A percentile compares a stretch with the other conserved stretches of the same genome.
phyloP scores from a whole-genome alignment of 257 asterid species.

The Solanum clarkiae region DNA sequence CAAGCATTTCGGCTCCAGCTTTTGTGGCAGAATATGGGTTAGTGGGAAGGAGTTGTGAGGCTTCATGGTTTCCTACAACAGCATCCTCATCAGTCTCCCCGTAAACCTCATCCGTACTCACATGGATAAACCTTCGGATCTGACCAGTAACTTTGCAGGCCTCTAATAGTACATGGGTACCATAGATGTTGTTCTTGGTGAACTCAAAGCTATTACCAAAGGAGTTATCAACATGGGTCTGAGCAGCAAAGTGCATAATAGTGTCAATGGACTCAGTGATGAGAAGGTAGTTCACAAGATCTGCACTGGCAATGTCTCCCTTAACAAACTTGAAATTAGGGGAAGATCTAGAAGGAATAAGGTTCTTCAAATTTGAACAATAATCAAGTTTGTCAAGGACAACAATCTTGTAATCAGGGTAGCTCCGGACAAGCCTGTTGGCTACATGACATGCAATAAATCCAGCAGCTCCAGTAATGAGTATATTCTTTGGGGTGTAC shows the following conservation, averaged over 20 bases:
- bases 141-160: conserved; percentile 15
- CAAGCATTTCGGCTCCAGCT: conserved; percentile 16
- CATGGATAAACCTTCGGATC: conserved; percentile 10
- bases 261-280: conserved; percentile 13
- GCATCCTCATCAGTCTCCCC: conserved; percentile 18
- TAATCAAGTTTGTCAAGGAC: conserved; percentile 16
- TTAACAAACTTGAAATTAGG: conserved; percentile 14
- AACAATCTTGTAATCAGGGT: conserved; percentile 12
- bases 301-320: conserved; percentile 16
- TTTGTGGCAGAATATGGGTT: conserved; percentile 16
- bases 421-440: conserved; percentile 6
- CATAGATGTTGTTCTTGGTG: conserved; percentile 14
- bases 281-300: conserved; percentile 11
- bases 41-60: conserved; percentile 18
- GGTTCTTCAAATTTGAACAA: conserved; percentile 13
- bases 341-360: conserved; percentile 4
- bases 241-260: conserved; percentile 17
- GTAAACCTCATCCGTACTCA: conserved; percentile 9
- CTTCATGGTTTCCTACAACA: conserved; percentile 13
- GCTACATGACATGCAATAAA: conserved; percentile 18
- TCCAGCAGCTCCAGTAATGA: conserved; percentile 14
- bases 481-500: conserved; percentile 12
- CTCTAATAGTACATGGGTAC: conserved; percentile 13
- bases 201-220: conserved; percentile 15
- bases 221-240: conserved; percentile 11